Evolutionary conservation across 2,329 filamentous ascomycete genomes (phyloP).

Genomic region (Sporothrix variecibatus): DNA sequence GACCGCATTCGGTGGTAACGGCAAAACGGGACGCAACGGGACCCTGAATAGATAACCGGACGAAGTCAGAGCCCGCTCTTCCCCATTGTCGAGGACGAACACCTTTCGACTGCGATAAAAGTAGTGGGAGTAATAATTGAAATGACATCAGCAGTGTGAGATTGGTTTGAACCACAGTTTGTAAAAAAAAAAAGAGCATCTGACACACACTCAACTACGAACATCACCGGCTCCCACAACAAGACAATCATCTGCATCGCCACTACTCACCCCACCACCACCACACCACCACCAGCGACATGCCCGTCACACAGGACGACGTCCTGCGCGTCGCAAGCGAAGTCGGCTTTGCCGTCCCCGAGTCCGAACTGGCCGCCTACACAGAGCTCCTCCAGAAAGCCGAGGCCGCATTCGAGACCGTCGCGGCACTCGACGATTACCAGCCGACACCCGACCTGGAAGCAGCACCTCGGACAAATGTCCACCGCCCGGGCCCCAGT

Average conservation of each 20-base stretch:
- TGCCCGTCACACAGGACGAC: constrained; percentile 29
- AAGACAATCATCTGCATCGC: background rate
- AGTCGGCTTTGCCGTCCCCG: constrained; percentile 36
- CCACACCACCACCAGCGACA: background rate
- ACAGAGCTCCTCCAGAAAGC: constrained; percentile 32
- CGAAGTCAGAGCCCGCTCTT: background rate
- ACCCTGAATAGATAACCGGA: background rate
- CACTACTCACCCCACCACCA: background rate
- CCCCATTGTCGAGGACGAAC: background rate
- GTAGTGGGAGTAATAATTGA: background rate
- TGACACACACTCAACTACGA: background rate
- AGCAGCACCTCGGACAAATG: constrained; percentile 30
- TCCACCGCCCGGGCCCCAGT: constrained; percentile 38
- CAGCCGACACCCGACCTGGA: constrained; percentile 35
- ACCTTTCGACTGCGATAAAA: background rate
- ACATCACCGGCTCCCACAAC: background rate
- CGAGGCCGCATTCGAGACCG: constrained; percentile 24
- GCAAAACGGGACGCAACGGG: too few species aligned
- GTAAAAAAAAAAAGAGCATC: background rate
- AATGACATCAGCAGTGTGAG: background rate
- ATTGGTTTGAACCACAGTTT: too few species aligned
- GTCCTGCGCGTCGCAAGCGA: constrained; percentile 34
- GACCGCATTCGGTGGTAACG: background rate
- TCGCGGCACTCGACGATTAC: constrained; percentile 35
- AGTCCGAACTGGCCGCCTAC: constrained; percentile 37